Percentiles rank a stretch among this genome's conserved stretches.
Conservation (phyloP, 495 filamentous ascomycete genomes). For the Cairneyella variabilis region DNA sequence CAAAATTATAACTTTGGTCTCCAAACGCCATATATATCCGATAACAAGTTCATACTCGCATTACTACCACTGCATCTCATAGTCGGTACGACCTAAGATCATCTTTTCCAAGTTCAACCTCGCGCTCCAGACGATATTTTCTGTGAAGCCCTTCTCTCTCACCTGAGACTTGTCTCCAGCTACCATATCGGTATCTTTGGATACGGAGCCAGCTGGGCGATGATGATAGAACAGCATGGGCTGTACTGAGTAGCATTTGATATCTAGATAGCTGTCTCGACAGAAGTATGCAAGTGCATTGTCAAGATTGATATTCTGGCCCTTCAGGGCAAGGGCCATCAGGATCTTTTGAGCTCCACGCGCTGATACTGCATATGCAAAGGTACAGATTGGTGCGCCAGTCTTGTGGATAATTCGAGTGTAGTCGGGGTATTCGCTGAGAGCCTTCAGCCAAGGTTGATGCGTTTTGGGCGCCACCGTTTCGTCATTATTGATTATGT, state of each 20-base stretch:
- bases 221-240: constrained; percentile 46
- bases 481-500: constrained; percentile 27
- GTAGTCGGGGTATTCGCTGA: constrained; percentile 31
- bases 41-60: too few relatives aligned
- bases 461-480: constrained; percentile 26
- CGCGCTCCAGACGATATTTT: constrained; percentile 46
- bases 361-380: constrained; percentile 52
- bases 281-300: constrained; percentile 48
- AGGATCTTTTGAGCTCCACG: constrained; percentile 50
- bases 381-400: constrained; percentile 46
- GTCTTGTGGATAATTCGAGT: constrained; percentile 44
- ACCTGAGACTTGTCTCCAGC: constrained; percentile 26
- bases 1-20: too few relatives aligned
- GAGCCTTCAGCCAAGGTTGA: constrained; percentile 3
- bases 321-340: constrained; percentile 34
- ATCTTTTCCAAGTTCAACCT: constrained; percentile 35
- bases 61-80: constrained; percentile 8
- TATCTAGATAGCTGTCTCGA: constrained; percentile 27
- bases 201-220: constrained; percentile 34
- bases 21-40: too few relatives aligned
- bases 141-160: constrained; percentile 36
- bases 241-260: constrained; percentile 42
- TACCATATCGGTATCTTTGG: constrained; percentile 42
- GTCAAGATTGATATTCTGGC: constrained; percentile 40
- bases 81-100: constrained; percentile 2